Percentiles rank a stretch among this genome's conserved stretches.
Conservation (phyloP, 2,329 filamentous ascomycete genomes). For the Camillea tinctor region DNA sequence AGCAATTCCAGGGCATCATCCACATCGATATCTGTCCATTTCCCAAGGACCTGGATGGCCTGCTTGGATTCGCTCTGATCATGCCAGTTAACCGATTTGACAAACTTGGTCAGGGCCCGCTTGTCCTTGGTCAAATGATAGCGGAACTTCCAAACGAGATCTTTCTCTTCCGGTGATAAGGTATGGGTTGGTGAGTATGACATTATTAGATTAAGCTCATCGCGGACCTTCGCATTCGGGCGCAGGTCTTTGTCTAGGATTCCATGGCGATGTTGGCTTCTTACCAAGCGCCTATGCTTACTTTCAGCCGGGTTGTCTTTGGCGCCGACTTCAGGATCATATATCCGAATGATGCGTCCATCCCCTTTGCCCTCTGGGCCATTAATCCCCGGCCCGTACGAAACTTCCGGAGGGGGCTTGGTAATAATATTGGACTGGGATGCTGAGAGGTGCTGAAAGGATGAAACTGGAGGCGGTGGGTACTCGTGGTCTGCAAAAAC, state of each 20-base stretch:
- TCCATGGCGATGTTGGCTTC: conserved; percentile 87
- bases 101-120: conserved; percentile 88
- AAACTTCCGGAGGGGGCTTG: conserved; percentile 83
- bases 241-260: conserved; percentile 93
- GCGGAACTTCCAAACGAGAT: conserved; percentile 95
- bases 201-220: conserved; percentile 89
- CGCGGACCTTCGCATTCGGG: conserved; percentile 91
- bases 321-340: conserved; percentile 88
- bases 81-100: conserved; percentile 95
- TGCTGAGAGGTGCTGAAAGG: conserved; percentile 62
- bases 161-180: conserved; percentile 86
- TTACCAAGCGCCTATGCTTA: conserved; percentile 88
- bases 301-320: conserved; percentile 91
- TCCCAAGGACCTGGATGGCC: conserved; percentile 83
- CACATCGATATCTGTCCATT: conserved; percentile 96
- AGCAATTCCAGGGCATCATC: conserved; percentile 94
- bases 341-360: conserved; percentile 75
- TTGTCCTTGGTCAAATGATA: conserved; percentile 95
- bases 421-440: conserved; percentile 68
- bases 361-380: conserved; percentile 55
- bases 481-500: conserved; percentile 96
- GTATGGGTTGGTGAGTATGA: conserved; percentile 90
- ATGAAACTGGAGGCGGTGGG: conserved; percentile 76
- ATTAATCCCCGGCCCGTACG: conserved; percentile 86
- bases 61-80: conserved; percentile 83